Conservation (phyloP, 2,329 filamentous ascomycete genomes). For the Sarocladium strictum region DNA sequence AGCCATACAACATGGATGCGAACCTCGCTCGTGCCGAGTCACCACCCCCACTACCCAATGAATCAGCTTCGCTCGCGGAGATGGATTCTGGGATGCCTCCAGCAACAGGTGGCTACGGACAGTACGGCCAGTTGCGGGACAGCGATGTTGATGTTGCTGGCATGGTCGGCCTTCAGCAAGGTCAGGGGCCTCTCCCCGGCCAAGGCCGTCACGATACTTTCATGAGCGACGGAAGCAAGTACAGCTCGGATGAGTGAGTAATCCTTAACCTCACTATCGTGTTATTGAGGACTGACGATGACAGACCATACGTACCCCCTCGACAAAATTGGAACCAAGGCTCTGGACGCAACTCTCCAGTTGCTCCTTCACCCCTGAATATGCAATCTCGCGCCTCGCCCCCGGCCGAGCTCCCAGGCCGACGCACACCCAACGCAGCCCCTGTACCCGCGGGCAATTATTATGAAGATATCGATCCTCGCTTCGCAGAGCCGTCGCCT, state of each 20-base stretch:
- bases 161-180: constrained; percentile 66
- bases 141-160: constrained; percentile 68
- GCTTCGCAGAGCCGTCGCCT: constrained; percentile 54
- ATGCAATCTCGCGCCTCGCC: constrained; percentile 1
- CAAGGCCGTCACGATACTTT: constrained; percentile 41
- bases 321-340: constrained; percentile 50
- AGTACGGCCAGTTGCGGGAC: constrained; percentile 47
- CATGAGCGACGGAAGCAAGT: constrained; percentile 64
- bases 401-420: constrained; percentile 29
- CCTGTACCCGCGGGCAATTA: constrained; percentile 46
- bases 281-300: not conserved
- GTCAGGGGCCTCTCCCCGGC: constrained; percentile 20
- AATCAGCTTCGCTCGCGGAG: constrained; percentile 35
- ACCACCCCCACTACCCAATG: constrained; percentile 50
- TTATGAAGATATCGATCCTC: constrained; percentile 90
- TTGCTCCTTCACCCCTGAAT: constrained; percentile 31
- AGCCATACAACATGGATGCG: constrained; percentile 36
- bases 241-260: constrained; percentile 64
- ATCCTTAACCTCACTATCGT: not conserved
- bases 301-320: constrained; percentile 48
- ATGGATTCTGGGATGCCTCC: constrained; percentile 56
- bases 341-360: constrained; percentile 37
- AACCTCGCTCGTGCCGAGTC: constrained; percentile 56
- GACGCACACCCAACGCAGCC: constrained; percentile 27
- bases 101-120: constrained; percentile 30